Conservation (phyloP, 768 basidiomycete species). For the Mycena capillaripes region DNA sequence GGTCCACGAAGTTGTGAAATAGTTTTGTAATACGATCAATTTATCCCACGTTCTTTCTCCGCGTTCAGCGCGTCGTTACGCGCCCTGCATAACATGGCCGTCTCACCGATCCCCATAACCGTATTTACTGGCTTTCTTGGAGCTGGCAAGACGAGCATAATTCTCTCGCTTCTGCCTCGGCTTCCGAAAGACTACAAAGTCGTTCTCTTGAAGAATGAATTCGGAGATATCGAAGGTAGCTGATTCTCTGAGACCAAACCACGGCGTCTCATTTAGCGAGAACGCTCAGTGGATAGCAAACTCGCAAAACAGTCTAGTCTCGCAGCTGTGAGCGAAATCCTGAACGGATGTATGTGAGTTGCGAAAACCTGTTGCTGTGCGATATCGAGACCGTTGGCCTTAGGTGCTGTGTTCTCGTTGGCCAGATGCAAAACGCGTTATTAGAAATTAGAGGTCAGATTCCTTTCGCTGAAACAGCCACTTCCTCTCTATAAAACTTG, state of each 20-base stretch:
- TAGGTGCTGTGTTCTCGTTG: slow-evolving; percentile 95
- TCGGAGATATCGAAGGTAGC: slow-evolving; percentile 82
- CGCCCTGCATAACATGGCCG: slow-evolving; percentile 4
- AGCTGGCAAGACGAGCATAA: slow-evolving; percentile 85
- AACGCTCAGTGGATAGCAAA: slow-evolving; percentile 83
- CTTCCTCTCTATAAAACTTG: neutral
- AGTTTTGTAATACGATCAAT: too few relatives aligned
- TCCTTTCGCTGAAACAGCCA: neutral
- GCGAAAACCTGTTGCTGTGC: neutral
- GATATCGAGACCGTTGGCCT: neutral
- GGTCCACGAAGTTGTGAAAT: too few relatives aligned
- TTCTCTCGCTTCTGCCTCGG: slow-evolving; percentile 85
- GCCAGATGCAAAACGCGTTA: slow-evolving; percentile 93
- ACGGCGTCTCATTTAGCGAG: neutral
- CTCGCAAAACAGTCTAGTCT: slow-evolving; percentile 88
- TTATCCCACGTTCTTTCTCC: neutral
- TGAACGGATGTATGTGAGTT: slow-evolving; percentile 95
- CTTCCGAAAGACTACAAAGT: slow-evolving; percentile 90
- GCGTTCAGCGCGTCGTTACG: neutral
- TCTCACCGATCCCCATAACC: slow-evolving; percentile 80
- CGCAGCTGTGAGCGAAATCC: slow-evolving; percentile 91
- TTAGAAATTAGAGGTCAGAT: slow-evolving; percentile 84
- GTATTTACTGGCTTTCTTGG: slow-evolving; percentile 97
- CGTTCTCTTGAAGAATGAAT: slow-evolving; percentile 96
- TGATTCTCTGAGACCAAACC: neutral